Evolutionary conservation across 139 green algal genomes (phyloP).

Genomic region (Chlamydomonas applanata): DNA sequence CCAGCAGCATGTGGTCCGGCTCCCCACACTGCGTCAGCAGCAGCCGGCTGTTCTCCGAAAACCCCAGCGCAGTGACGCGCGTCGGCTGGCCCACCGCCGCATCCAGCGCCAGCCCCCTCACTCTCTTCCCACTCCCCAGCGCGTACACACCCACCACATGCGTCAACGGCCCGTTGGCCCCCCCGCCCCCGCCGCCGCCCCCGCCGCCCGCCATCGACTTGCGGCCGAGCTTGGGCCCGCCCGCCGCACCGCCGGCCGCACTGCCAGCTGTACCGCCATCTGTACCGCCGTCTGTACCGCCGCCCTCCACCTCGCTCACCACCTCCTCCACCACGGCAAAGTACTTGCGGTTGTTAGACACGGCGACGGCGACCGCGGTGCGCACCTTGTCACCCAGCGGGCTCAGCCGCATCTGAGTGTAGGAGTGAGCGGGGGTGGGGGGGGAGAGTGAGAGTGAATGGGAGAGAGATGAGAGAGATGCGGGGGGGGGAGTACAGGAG

Average conservation of each 20-base stretch:
- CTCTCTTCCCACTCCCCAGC: slow-evolving; percentile 18
- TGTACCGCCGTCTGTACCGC: too few species aligned
- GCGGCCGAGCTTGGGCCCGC: too few species aligned
- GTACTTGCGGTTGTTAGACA: slow-evolving; percentile 39
- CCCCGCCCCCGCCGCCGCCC: too few species aligned
- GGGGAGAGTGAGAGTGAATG: too few species aligned
- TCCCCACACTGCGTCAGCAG: slow-evolving; percentile 32
- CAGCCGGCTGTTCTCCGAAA: slow-evolving; percentile 37
- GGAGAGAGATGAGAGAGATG: too few species aligned
- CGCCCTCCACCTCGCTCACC: background rate
- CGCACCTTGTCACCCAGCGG: slow-evolving; percentile 14
- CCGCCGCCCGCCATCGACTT: too few species aligned
- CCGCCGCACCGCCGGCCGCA: too few species aligned
- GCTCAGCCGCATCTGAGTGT: slow-evolving; percentile 24
- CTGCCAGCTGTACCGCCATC: too few species aligned
- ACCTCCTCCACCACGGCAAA: slow-evolving; percentile 27
- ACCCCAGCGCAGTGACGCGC: too few species aligned
- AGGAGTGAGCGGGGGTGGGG: too few species aligned
- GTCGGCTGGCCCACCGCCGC: background rate
- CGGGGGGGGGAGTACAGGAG: too few species aligned
- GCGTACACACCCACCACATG: slow-evolving; percentile 30
- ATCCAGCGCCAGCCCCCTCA: slow-evolving; percentile 22
- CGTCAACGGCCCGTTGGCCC: too few species aligned
- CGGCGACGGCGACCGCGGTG: slow-evolving; percentile 2
- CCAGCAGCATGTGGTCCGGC: slow-evolving; percentile 26